Evolutionary conservation across 2,329 filamentous ascomycete species (phyloP), one percentile per base, ranked within the genome.

Genomic region (Chaetomium strumarium): DNA sequence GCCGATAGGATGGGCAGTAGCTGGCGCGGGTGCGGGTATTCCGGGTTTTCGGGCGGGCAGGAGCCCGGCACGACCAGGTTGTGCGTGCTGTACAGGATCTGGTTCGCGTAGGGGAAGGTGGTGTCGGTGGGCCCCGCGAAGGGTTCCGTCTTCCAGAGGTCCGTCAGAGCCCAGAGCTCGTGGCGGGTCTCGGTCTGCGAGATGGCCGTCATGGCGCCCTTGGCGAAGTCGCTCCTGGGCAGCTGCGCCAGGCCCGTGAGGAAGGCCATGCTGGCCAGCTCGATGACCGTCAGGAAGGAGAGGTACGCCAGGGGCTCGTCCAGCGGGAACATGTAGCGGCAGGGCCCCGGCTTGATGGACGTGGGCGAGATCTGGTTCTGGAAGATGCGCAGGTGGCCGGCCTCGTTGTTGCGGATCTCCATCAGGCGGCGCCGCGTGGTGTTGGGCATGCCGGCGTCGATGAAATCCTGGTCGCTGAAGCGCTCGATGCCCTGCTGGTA

Each of bases 341-440:
- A 61, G 2, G 52, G 38, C 0, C 59, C 59, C 2, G 59, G 59
- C 44, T 61, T 61, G 45, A 60, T 31, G 3, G 59, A 61, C 5
- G 53, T 52, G 2, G 56, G 56, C 10, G 59, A 61, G 49, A 61
- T 61, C 31, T 52, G 40, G 53, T 58, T 58, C 24, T 61, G 59
- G 52, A 61, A 61, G 53, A 61, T 56, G 47, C 59, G 59, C 2
- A 61, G 53, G 30, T 61, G 59, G 46, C 58, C 59, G 39, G 59
- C 59, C 40, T 60, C 59, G 47, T 61, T 61, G 59, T 61, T 61
- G 51, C 59, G 59, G 29, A 61, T 60, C 44, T 61, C 59, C 48
- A 51, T 53, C 13, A 61, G 47, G 7, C 59, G 59, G 2, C n/a
- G 44, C 10, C 48, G 51, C 6, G 59, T 60, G 0, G 41, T 52